Percentiles rank a stretch among this genome's conserved stretches.
phyloP scores from a whole-genome alignment of 2,329 filamentous ascomycete genomes.

The Ceratocystis albifundus region DNA sequence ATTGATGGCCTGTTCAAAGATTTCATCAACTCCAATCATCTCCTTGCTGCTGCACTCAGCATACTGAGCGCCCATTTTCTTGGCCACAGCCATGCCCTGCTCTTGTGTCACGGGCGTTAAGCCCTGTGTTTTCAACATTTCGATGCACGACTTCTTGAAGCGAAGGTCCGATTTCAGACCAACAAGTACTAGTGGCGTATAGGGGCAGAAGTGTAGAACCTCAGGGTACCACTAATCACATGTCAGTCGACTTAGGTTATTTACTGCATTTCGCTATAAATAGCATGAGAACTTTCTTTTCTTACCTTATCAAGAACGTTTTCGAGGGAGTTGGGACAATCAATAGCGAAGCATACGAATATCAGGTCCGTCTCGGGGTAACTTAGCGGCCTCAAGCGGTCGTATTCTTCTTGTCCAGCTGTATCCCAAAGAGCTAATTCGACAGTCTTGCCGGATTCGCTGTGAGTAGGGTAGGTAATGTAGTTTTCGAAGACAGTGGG shows the following conservation, averaged over 20 bases:
- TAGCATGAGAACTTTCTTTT: conserved; percentile 17
- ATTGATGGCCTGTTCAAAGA: conserved; percentile 84
- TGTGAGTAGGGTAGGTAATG: conserved; percentile 91
- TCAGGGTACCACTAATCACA: conserved; percentile 83
- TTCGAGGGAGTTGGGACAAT: conserved; percentile 94
- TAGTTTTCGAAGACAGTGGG: conserved; percentile 99
- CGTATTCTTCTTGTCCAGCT: conserved; percentile 96
- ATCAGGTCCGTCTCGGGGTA: conserved; percentile 97
- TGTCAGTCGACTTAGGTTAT: not conserved
- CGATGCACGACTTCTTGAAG: conserved; percentile 90
- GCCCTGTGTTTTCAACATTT: conserved; percentile 95
- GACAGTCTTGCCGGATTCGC: conserved; percentile 79
- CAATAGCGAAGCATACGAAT: conserved; percentile 98
- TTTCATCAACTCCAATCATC: conserved; percentile 89
- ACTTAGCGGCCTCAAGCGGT: conserved; percentile 84
- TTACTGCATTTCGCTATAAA: not conserved
- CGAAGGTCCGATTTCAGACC: conserved; percentile 95
- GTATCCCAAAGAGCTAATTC: conserved; percentile 98
- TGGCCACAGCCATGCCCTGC: conserved; percentile 76
- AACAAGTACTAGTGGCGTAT: conserved; percentile 87
- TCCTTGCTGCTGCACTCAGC: conserved; percentile 99
- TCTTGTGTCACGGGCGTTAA: conserved; percentile 87
- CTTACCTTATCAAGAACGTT: conserved; percentile 97
- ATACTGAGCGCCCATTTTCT: conserved; percentile 89
- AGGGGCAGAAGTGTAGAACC: conserved; percentile 96